Base-by-base conservation (phyloP, 1,284 basidiomycete species). In the Neotropicomus parvogracilis region DNA sequence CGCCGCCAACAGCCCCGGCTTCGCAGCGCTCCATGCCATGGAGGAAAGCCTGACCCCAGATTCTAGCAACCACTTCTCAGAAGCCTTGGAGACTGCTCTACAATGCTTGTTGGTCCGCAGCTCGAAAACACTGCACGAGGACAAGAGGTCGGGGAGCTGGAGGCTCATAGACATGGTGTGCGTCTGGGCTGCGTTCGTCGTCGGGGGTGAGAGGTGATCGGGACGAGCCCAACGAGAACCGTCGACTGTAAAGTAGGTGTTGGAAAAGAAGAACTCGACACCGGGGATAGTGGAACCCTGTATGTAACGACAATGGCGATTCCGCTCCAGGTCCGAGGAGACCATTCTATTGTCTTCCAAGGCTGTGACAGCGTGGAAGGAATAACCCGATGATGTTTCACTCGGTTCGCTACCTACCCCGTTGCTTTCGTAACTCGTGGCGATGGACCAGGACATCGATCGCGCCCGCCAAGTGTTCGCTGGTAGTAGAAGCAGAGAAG, bases 91-190 rank as follows among this genome's bases (percentile, higher is more conserved):
- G 43, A 72, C 74, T 24, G 59, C 45, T 40, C 64, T 70, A 56
- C 80, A 84, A 53, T 77, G 71, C 19, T 51, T 64, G 62, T 81
- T 84, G 35, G 74, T 73, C 49, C 73, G 75, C 40, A 83, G 62
- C 40, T 78, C 73, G 40, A 82, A 78, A 8, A 65, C 34, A 2
- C 64, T 67, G 45, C 69, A 69, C 44, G 75, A 67, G 6, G 68
- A 62, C 7, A 77, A 62, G 20, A 83, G 68, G 59, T 83, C 78
- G 0, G 81, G 82, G 11, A 84, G 72, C 53, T 83, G 81, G 57
- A 79, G 75, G 63, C 78, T 82, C 36, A 42, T 54, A 19, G 34
- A 54, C 58, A 42, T 39, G 28, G 44, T 24, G 37, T 11, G 21
- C 47, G 41, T 26, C 27, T 35, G 21, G 28, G 31, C 32, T 21